Conservation (phyloP, 441 rosid genomes). For the Populus tomentosa region DNA sequence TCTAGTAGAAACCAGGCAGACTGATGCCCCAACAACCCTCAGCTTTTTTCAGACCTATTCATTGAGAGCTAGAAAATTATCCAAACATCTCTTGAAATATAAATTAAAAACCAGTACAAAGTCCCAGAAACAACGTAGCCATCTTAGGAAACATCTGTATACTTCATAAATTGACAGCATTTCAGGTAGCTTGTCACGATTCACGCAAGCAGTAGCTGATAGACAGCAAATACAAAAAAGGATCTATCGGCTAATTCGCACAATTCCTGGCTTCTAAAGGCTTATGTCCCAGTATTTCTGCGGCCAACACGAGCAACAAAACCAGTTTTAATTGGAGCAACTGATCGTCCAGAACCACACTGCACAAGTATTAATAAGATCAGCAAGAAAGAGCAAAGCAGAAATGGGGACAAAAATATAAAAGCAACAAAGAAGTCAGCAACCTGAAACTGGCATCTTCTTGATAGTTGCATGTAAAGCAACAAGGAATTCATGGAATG, state of each 20-base stretch:
- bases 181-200: neutral
- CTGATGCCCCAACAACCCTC: neutral
- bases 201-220: neutral
- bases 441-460: neutral
- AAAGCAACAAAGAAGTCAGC: neutral
- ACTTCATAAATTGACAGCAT: neutral
- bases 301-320: constrained; percentile 88
- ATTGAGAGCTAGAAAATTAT: neutral
- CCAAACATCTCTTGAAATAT: neutral
- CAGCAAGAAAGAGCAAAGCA: neutral
- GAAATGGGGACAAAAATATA: neutral
- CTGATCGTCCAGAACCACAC: constrained; percentile 97
- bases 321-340: constrained; percentile 77
- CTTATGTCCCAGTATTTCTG: constrained; percentile 59
- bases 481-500: neutral
- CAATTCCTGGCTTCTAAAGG: too few relatives aligned
- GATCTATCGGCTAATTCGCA: neutral
- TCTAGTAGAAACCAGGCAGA: neutral
- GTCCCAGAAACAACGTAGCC: neutral
- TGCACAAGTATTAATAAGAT: constrained; percentile 23
- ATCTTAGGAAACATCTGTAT: neutral
- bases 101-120: neutral
- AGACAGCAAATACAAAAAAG: neutral
- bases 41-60: neutral
- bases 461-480: too few relatives aligned